Conservation (phyloP, 139 green algal genomes). For the Coelastrella sp. region DNA sequence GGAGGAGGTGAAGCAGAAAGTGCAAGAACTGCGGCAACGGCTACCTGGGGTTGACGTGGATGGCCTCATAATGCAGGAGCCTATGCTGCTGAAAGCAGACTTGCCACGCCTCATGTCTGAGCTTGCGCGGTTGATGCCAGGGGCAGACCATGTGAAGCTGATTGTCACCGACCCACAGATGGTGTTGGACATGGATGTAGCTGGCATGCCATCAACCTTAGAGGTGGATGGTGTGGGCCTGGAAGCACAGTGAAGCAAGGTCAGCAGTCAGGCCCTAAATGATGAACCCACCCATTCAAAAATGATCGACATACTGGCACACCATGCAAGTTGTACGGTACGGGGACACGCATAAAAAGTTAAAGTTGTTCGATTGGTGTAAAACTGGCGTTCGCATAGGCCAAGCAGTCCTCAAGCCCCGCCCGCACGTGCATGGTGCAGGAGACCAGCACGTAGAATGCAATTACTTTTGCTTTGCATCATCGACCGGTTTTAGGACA, state of each 20-base stretch:
- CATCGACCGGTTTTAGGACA: too few relatives aligned
- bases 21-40: constrained; percentile 18
- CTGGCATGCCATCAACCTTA: constrained; percentile 48
- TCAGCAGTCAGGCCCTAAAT: too few relatives aligned
- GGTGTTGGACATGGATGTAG: constrained; percentile 45
- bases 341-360: too few relatives aligned
- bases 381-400: too few relatives aligned
- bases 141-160: constrained; percentile 31
- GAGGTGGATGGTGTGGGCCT: constrained; percentile 50
- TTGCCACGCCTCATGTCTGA: constrained; percentile 45
- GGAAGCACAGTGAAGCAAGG: not conserved
- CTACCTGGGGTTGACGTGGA: constrained; percentile 49
- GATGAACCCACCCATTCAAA: too few relatives aligned
- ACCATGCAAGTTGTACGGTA: too few relatives aligned
- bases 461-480: too few relatives aligned
- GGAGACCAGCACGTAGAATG: too few relatives aligned
- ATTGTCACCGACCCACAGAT: not conserved
- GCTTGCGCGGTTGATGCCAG: constrained; percentile 45
- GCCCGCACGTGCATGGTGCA: too few relatives aligned
- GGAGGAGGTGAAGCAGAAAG: not conserved
- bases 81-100: constrained; percentile 50
- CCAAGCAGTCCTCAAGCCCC: too few relatives aligned
- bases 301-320: too few relatives aligned
- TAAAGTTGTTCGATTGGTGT: too few relatives aligned
- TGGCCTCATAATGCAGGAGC: constrained; percentile 46